Percentiles rank a stretch among this genome's conserved stretches.
These are phyloP conservation scores for Globisporangium okanoganense DNA, from an alignment of 352 stramenopile genomes.

Conservation along the genomic window DNA sequence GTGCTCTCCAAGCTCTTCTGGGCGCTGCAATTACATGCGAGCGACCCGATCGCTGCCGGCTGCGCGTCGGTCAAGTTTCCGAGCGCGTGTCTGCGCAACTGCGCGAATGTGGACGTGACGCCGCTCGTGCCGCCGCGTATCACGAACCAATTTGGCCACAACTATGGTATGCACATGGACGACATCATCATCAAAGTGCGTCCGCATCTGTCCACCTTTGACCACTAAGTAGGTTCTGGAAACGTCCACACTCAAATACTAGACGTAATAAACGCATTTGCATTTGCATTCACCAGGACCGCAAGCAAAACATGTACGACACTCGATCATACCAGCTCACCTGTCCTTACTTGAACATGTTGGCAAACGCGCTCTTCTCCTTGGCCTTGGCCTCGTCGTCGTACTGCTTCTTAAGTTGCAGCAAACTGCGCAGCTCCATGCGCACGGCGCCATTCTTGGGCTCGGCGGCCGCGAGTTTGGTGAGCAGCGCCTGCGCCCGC, in stretches of 20 bases:
- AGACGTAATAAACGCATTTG: background rate
- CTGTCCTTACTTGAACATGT: conserved; percentile 38
- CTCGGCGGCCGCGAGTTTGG: conserved; percentile 46
- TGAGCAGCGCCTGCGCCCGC: conserved; percentile 49
- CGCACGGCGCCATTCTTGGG: conserved; percentile 70
- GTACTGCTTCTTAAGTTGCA: conserved; percentile 49
- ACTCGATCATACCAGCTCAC: background rate
- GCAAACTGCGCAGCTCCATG: conserved; percentile 51
- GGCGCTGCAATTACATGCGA: conserved; percentile 48
- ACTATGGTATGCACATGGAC: conserved; percentile 72
- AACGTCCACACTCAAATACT: conserved; percentile 1
- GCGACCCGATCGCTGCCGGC: conserved; percentile 39
- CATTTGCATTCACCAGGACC: background rate
- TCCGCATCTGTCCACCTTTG: conserved; percentile 27
- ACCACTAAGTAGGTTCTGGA: background rate
- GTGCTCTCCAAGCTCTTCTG: conserved; percentile 79
- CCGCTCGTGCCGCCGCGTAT: conserved; percentile 50
- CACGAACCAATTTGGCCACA: conserved; percentile 77
- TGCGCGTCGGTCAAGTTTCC: conserved; percentile 29
- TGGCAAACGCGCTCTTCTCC: conserved; percentile 58
- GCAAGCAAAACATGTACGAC: background rate
- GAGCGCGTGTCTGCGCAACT: conserved; percentile 6
- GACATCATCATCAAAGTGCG: conserved; percentile 44
- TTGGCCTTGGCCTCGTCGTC: conserved; percentile 51
- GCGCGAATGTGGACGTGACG: conserved; percentile 68